Conservation (phyloP, 192 early-diverging fungal species). For the Anaeromyces robustus region DNA sequence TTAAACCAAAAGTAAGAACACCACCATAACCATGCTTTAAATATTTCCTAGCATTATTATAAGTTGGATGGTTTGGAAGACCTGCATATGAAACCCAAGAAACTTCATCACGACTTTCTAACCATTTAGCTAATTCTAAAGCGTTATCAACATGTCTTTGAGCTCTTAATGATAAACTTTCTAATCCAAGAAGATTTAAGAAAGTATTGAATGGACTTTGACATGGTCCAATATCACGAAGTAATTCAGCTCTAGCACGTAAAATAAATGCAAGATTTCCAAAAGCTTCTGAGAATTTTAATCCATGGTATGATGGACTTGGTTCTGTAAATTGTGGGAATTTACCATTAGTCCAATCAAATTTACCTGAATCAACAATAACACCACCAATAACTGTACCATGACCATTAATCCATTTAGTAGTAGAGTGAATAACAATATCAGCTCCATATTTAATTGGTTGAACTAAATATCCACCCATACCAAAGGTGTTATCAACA, state of each 20-base stretch:
- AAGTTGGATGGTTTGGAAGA: conserved; percentile 56
- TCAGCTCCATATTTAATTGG: conserved; percentile 91
- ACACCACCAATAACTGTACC: conserved; percentile 86
- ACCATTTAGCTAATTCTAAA: conserved; percentile 60
- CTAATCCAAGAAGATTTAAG: conserved; percentile 74
- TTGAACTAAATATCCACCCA: conserved; percentile 55
- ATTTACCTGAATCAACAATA: conserved; percentile 73
- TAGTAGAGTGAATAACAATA: conserved; percentile 77
- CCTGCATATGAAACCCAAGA: conserved; percentile 83
- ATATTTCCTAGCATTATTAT: conserved; percentile 69
- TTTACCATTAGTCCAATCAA: conserved; percentile 73
- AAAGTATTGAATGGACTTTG: conserved; percentile 80
- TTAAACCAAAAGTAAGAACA: conserved; percentile 62
- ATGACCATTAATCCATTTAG: conserved; percentile 86
- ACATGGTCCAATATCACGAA: conserved; percentile 74
- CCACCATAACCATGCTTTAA: conserved; percentile 70
- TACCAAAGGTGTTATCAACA: conserved; percentile 95
- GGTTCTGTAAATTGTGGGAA: conserved; percentile 83
- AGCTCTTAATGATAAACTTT: conserved; percentile 78
- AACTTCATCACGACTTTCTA: conserved; percentile 54
- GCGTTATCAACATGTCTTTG: conserved; percentile 73
- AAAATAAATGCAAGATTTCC: conserved; percentile 43
- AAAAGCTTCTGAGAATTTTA: conserved; percentile 62
- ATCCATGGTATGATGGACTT: conserved; percentile 66
- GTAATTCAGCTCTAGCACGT: conserved; percentile 64